phyloP scores from a whole-genome alignment of 306 rosid genomes.

The Quercus robur region DNA sequence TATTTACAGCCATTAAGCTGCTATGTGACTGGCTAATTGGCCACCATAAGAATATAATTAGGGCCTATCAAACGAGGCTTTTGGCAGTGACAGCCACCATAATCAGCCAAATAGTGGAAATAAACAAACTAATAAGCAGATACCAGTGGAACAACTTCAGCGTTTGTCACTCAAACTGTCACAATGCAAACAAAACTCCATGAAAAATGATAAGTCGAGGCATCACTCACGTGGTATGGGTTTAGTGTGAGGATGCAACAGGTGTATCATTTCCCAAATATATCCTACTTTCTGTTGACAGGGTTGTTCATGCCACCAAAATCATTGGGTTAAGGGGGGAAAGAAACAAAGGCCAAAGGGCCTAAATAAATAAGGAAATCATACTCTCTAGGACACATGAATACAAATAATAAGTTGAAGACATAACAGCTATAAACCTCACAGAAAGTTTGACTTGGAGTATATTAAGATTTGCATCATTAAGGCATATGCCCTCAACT shows the following conservation, averaged over 20 bases:
- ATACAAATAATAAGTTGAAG: not conserved
- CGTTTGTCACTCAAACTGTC: too few species aligned
- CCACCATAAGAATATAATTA: conserved; percentile 26
- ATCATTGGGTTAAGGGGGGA: not conserved
- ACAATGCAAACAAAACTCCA: too few species aligned
- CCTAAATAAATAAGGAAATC: not conserved
- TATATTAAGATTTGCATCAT: not conserved
- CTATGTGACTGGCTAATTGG: conserved; percentile 61
- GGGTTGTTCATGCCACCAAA: not conserved
- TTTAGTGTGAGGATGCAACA: too few species aligned
- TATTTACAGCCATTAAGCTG: conserved; percentile 35
- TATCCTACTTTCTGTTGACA: not conserved
- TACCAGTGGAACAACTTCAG: too few species aligned
- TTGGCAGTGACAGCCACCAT: not conserved
- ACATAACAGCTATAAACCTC: not conserved
- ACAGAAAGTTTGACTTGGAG: not conserved
- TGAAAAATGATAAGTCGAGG: too few species aligned
- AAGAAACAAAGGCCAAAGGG: not conserved
- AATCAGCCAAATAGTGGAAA: not conserved
- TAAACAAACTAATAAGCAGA: not conserved
- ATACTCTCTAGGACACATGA: not conserved
- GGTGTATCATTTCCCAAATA: too few species aligned
- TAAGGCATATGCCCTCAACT: not conserved
- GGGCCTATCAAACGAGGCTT: not conserved
- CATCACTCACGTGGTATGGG: too few species aligned